Evolutionary conservation across 2,329 filamentous ascomycete genomes (phyloP), one percentile per base, ranked within the genome.

Genomic region (Proliferodiscus dingleyae): DNA sequence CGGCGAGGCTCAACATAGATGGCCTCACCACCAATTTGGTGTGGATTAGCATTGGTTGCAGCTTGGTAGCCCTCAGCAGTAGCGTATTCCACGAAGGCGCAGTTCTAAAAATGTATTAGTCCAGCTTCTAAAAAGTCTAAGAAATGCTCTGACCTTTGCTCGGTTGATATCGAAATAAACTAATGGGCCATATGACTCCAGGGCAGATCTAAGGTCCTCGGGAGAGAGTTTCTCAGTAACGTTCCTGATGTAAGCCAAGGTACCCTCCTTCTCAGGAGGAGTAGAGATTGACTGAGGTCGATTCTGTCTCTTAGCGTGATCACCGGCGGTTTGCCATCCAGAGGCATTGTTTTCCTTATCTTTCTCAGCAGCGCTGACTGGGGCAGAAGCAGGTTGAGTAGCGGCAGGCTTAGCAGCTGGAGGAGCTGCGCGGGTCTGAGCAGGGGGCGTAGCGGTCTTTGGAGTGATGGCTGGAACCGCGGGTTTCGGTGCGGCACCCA

Each of bases 21-120:
- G 61, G 80, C 83, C 67, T 95, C 85, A 57, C 82, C 85, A 59
- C 85, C 87, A 53, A 98, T 80, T 36, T 78, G 77, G 70, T 95
- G 89, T 28, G 91, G 91, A 71, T 94, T 97, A 57, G 84, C 85
- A 50, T 79, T 79, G 29, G 88, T 76, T 34, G 93, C 93, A 52
- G 87, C 85, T 66, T 88, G 79, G 70, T 95, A 96, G 37, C 81
- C 89, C 45, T 89, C 81, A 18, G 80, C 65, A 37, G 84, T 86
- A 63, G 83, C 85, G 68, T 93, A 98, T 67, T 98, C 93, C 49
- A 96, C 88, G 64, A 97, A 97, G 21, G 93, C 93, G 63, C 89
- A 96, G 76, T 93, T 96, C 91, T 95, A 63, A 23, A 49, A 10
- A 38, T 41, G 33, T 41, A 15, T 54, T 52, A 55, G 50, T 55